phyloP scores from a whole-genome alignment of 305 asterid species.

The Fraxinus greggii region DNA sequence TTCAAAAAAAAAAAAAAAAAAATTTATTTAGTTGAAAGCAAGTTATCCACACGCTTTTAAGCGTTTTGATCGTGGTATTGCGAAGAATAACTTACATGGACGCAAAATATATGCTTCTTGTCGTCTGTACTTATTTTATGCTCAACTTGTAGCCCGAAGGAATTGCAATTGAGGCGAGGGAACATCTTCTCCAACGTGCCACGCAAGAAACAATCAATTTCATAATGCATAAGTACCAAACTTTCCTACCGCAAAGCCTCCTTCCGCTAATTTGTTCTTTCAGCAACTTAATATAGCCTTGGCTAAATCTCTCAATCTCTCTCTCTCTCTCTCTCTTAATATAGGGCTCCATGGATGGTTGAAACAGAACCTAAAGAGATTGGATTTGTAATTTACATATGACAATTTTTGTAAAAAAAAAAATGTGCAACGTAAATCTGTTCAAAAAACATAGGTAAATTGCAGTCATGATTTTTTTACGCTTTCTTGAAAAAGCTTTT shows the following conservation, averaged over 20 bases:
- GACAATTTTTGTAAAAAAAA: conserved; percentile 13
- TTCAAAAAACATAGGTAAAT: neutral
- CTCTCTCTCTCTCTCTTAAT: conserved; percentile 20
- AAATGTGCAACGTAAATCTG: neutral
- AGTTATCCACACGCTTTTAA: neutral
- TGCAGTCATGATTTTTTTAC: neutral
- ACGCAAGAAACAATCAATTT: conserved; percentile 81
- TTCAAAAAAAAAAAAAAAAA: neutral
- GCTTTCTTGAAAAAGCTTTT: neutral
- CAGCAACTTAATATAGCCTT: neutral
- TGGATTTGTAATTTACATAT: conserved; percentile 75
- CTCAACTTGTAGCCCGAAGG: conserved; percentile 67
- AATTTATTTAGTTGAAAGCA: neutral
- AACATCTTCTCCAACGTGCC: conserved; percentile 71
- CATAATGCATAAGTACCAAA: conserved; percentile 64
- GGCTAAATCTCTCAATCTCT: conserved; percentile 17
- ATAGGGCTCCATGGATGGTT: conserved; percentile 99
- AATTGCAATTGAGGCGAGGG: conserved; percentile 82
- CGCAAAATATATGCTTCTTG: neutral
- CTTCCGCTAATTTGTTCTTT: neutral
- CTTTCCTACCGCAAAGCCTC: neutral
- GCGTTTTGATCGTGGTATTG: conserved; percentile 27
- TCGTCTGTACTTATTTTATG: neutral
- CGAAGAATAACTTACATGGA: neutral
- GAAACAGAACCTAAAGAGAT: conserved; percentile 85